A percentile compares a stretch with the other conserved stretches of the same genome.
phyloP scores from a whole-genome alignment of 306 rosid genomes.

The Vigna radiata region DNA sequence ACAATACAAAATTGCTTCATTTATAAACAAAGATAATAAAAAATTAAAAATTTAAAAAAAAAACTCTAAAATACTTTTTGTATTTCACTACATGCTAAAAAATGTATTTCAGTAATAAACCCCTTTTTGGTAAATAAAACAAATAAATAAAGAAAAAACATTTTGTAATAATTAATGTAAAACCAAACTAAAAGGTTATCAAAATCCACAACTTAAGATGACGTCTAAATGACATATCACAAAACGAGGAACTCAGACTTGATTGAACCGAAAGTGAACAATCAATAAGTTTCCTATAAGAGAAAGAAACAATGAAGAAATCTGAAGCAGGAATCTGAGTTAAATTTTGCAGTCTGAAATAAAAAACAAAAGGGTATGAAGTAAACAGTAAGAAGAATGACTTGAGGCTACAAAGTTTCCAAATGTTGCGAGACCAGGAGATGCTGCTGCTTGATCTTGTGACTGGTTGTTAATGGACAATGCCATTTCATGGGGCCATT shows the following conservation, averaged over 20 bases:
- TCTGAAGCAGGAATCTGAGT: background rate
- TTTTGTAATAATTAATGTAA: no score
- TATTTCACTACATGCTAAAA: no score
- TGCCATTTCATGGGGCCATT: conserved; percentile 41
- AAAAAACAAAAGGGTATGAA: background rate
- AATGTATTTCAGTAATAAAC: no score
- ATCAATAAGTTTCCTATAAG: background rate
- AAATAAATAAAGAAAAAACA: no score
- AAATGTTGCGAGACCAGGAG: conserved; percentile 28
- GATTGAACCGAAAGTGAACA: background rate
- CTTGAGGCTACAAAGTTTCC: conserved; percentile 18
- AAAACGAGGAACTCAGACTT: background rate
- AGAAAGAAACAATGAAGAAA: background rate
- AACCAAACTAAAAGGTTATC: background rate
- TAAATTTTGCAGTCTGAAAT: background rate
- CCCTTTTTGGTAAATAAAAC: no score
- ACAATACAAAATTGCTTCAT: no score
- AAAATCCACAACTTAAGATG: background rate
- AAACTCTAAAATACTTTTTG: no score
- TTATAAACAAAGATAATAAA: no score
- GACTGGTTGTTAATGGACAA: conserved; percentile 44
- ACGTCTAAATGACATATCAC: background rate
- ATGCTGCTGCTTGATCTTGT: conserved; percentile 17
- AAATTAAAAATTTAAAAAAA: no score
- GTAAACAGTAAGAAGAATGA: conserved; percentile 17